These are phyloP conservation scores for Hanseniaspora valbyensis DNA, from an alignment of 805 yeast genomes.

Conservation along the genomic window DNA sequence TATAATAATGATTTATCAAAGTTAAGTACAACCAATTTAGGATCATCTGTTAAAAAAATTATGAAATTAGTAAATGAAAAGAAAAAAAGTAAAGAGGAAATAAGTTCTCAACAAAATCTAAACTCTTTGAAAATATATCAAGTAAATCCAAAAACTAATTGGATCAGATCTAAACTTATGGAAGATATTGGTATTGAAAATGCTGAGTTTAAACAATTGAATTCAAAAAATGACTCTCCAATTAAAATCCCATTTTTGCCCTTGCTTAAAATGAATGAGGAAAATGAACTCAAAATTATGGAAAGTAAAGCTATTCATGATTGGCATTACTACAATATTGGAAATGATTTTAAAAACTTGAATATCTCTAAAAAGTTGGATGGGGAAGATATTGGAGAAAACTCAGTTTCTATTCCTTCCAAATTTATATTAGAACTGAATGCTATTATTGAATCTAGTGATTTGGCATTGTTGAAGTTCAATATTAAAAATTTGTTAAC, in stretches of 20 bases:
- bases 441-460: not conserved
- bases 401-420: not conserved
- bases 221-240: no score
- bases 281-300: not conserved
- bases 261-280: not conserved
- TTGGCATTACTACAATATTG: constrained; percentile 8
- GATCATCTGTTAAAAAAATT: not conserved
- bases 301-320: constrained; percentile 2
- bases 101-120: not conserved
- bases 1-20: no score
- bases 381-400: not conserved
- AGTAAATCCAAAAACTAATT: constrained; percentile 3
- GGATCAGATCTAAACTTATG: constrained; percentile 6
- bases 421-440: not conserved
- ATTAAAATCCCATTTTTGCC: constrained; percentile 3
- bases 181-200: not conserved
- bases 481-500: not conserved
- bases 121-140: not conserved
- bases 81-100: not conserved
- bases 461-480: not conserved
- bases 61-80: not conserved
- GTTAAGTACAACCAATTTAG: not conserved
- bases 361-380: not conserved
- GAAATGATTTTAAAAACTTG: not conserved
- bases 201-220: not conserved